Percentiles rank a stretch among this genome's conserved stretches.
Conservation (phyloP, 2,329 filamentous ascomycete genomes). For the Fusarium solani-melongenae region DNA sequence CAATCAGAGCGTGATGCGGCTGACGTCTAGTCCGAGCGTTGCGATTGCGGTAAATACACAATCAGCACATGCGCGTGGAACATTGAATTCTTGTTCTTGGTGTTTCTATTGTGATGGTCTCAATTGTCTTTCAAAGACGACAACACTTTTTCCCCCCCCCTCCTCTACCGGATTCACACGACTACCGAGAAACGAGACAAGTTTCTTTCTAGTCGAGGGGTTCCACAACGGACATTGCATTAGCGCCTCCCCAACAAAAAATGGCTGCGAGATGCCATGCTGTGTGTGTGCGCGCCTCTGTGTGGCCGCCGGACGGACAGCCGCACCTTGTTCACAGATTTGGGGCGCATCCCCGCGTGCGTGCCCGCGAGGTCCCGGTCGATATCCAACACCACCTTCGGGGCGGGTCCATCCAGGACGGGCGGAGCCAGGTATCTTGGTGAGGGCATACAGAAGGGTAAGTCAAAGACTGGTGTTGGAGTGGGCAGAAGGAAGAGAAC, state of each 20-base stretch:
- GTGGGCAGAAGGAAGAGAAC: background rate
- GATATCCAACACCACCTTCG: background rate
- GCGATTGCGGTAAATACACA: background rate
- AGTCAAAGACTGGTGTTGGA: background rate
- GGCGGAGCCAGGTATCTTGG: background rate
- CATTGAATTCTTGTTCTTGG: background rate
- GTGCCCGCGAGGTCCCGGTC: background rate
- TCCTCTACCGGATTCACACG: background rate
- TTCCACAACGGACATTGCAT: conserved; percentile 38
- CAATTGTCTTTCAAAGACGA: background rate
- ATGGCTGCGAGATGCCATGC: conserved; percentile 14
- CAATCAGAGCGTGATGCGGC: conserved; percentile 6
- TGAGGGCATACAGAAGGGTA: background rate
- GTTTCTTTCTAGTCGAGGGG: conserved; percentile 14
- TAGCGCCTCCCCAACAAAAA: conserved; percentile 47
- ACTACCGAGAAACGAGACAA: background rate
- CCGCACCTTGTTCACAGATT: conserved; percentile 34
- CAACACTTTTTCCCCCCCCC: background rate
- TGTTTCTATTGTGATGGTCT: background rate
- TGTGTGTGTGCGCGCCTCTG: background rate
- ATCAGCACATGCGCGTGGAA: background rate
- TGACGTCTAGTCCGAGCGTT: background rate
- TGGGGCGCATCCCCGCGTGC: conserved; percentile 29
- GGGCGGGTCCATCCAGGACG: background rate
- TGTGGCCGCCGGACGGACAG: conserved; percentile 1